Evolutionary conservation across 768 basidiomycete genomes (phyloP), one percentile per base, ranked within the genome.

Genomic region (Russula lepida): DNA sequence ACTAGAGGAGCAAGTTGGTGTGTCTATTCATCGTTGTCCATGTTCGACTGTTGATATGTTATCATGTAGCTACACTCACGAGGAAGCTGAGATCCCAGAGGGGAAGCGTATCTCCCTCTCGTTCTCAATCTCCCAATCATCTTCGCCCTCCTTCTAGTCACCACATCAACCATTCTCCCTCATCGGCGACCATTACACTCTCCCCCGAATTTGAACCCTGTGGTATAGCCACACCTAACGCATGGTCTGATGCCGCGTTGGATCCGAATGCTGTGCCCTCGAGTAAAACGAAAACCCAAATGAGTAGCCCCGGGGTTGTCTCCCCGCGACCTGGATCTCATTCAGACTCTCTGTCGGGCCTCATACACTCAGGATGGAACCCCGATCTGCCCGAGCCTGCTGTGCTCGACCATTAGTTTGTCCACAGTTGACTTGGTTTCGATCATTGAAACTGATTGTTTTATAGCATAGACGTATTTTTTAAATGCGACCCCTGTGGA

Each of bases 401-500:
- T 23, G 78, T 83, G 17, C 76, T 92, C 32, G 81, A 84, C 66
- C 88, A 89, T 72, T 89, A 88, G 89, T 92, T 66, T 60, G 85
- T 76, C 52, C 15, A 19, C 8, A 7, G 15, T 54, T 35, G 12
- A 39, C 11, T 55, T 55, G 23, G 21, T 54, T 46, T 44, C 17
- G 39, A 49, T 7, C 7, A 8, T 41, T 60, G 59, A 35, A 51
- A 19, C 56, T 15, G 54, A 60, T 23, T 27, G 15, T 49, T 52
- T 62, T 15, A 37, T 66, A 93, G 90, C 63, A 82, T 95, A 69
- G 89, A 93, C 37, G 77, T 88, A 12, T 97, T 93, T 74, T 97
- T 95, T 73, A 83, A 83, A 69, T 86, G 85, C 67, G 92, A 94
- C 70, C 92, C 92, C 46, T 92, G 90, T 68, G 84, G 89, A 49